Base-by-base conservation (phyloP, 371 early-diverging fungal species). In the Enterospora canceri region DNA sequence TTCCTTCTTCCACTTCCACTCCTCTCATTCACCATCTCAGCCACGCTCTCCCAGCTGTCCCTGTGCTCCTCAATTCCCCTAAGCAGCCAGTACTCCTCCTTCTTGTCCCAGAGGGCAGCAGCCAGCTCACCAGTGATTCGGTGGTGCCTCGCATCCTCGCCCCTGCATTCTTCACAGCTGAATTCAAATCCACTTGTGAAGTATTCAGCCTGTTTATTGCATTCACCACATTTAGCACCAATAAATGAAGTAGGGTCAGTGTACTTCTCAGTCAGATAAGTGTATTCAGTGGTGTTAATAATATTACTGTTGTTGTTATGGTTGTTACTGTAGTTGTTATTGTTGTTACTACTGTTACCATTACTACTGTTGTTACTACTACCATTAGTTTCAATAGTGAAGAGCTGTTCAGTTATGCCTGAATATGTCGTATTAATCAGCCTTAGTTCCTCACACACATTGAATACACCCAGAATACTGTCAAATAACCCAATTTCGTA, bases 41-140 rank as follows among this genome's bases (percentile, higher is more conserved):
- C 84, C 62, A 97, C 87, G 40, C 85, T 84, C 68, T 85, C 84
- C 97, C 97, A 97, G 79, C 94, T 91, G 64, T 94, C 91, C 48
- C 73, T 76, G 80, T 83, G 90, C 83, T 90, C 83, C 72, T 96
- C 96, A 32, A 97, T 81, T 0, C 87, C 96, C 80, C 94, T 95
- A 47, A 97, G 79, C 31, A 97, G 82, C 58, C 88, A 76, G 24
- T 93, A 80, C 5, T 87, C 89, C 75, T 97, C 97, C 77, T 92
- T 87, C 66, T 91, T 91, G 0, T 86, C 84, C 97, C 97, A 97
- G 24, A 82, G 78, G 28, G 85, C 83, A 30, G 35, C 56, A 16
- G 62, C 49, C 8, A 80, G 33, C 4, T 56, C 53, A 8, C 57
- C 50, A 21, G 65, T 63, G 18, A 73, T 54, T 18, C 64, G 49